Evolutionary conservation across 2,329 filamentous ascomycete genomes (phyloP), one percentile per base, ranked within the genome.

Genomic region (Chaetothyriales sp.): DNA sequence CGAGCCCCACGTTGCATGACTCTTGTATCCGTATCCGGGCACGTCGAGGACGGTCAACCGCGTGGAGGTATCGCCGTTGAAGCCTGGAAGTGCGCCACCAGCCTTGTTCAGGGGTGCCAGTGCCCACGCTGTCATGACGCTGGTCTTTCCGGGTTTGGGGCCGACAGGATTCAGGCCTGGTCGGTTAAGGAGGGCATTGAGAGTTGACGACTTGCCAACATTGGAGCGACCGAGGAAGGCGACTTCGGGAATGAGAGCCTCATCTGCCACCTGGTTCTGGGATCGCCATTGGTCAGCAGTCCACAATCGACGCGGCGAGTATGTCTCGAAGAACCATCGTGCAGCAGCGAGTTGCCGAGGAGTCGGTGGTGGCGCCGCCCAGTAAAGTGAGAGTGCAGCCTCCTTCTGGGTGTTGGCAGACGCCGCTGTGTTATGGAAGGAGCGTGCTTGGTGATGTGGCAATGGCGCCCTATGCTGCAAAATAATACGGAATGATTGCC

Each of bases 221-320:
- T 86, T 86, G 42, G 76, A 80, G 46, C 82, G 74, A 18, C 82
- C 82, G 3, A 86, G 70, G 61, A 86, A 83, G 43, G 76, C 77
- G 12, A 83, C 73, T 68, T 83, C 78, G 1, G 79, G 78, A 26
- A 75, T 66, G 1, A 70, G 61, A 8, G 55, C 49, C 54, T 68
- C 63, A 10, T 65, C 60, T 20, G 61, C 61, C 42, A 64, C 59
- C 52, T 82, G 76, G 2, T 69, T 68, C 20, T 47, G 22, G 20
- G 19, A n/a, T 57, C 76, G 77, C 65, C 85, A 85, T 52, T 76
- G 72, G 15, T 72, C 69, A 5, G 75, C 72, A 2, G 75, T 78
- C 71, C 76, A 82, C 51, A 83, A 69, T 55, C 80, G 73, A n/a
- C 66, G 62, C 5, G 73, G 77, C 0, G 69, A 70, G 47, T 73